A percentile compares a stretch with the other conserved stretches of the same genome.
phyloP scores from a whole-genome alignment of 73 alveolate species.

The Paramecium caudatum region DNA sequence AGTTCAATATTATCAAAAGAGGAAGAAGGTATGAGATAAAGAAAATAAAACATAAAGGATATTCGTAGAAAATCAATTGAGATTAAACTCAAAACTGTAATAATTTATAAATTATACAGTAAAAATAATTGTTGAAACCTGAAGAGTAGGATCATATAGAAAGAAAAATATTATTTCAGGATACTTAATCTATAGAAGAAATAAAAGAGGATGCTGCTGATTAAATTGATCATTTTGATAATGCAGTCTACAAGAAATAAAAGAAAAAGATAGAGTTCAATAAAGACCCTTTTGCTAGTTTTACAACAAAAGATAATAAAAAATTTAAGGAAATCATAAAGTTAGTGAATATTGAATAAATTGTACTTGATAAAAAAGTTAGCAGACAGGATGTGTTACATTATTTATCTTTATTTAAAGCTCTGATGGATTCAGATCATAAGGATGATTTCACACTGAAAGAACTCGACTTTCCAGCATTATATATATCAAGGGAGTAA shows the following conservation, averaged over 20 bases:
- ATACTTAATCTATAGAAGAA: conserved; percentile 42
- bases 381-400: conserved; percentile 43
- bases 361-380: conserved; percentile 30
- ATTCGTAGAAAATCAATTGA: conserved; percentile 43
- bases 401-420: conserved; percentile 43
- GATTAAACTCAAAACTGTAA: conserved; percentile 14
- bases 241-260: conserved; percentile 5
- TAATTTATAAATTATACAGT: background rate
- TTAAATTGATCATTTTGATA: background rate
- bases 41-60: background rate
- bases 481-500: background rate
- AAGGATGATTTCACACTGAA: background rate
- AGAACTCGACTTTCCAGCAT: conserved; percentile 40
- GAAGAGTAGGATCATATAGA: conserved; percentile 9
- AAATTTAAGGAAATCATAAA: conserved; percentile 51
- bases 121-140: background rate
- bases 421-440: conserved; percentile 56
- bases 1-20: background rate
- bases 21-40: conserved; percentile 34
- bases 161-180: conserved; percentile 27
- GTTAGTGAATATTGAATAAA: conserved; percentile 34
- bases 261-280: background rate
- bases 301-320: conserved; percentile 15
- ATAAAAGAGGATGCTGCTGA: conserved; percentile 53
- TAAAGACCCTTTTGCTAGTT: conserved; percentile 16